Percentiles rank a stretch among this genome's conserved stretches.
phyloP scores from a whole-genome alignment of 2,329 filamentous ascomycete species.

The Fusarium gaditjirri region DNA sequence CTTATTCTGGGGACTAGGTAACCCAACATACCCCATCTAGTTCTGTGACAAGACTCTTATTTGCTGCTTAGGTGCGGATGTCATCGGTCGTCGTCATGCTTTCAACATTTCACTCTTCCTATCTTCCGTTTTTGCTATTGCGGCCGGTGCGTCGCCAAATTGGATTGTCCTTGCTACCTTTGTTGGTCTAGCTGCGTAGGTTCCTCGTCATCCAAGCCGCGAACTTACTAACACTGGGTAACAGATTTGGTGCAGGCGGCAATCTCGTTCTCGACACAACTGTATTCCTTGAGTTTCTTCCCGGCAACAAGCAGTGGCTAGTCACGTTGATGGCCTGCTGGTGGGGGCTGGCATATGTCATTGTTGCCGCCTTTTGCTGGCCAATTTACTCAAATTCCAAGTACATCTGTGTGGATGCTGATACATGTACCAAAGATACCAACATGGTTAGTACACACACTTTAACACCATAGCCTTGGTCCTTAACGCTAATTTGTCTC shows the following conservation, averaged over 20 bases:
- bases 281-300: neutral
- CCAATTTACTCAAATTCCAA: neutral
- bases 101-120: neutral
- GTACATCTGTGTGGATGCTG: neutral
- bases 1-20: neutral
- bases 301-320: neutral
- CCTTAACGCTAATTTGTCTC: rapidly evolving
- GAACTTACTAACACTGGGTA: neutral
- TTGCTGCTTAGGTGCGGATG: neutral
- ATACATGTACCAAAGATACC: neutral
- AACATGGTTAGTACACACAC: neutral
- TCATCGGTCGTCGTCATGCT: neutral
- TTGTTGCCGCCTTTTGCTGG: neutral
- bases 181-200: neutral
- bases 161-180: neutral
- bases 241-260: neutral
- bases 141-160: neutral
- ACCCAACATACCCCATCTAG: no score
- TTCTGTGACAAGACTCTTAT: neutral
- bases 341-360: neutral
- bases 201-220: rapidly evolving
- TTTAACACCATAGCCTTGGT: rapidly evolving
- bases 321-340: neutral
- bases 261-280: neutral
- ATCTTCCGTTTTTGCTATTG: neutral